A percentile compares a stretch with the other conserved stretches of the same genome.
These are phyloP conservation scores for Vigna angularis DNA, from an alignment of 306 rosid genomes.

Conservation along the genomic window DNA sequence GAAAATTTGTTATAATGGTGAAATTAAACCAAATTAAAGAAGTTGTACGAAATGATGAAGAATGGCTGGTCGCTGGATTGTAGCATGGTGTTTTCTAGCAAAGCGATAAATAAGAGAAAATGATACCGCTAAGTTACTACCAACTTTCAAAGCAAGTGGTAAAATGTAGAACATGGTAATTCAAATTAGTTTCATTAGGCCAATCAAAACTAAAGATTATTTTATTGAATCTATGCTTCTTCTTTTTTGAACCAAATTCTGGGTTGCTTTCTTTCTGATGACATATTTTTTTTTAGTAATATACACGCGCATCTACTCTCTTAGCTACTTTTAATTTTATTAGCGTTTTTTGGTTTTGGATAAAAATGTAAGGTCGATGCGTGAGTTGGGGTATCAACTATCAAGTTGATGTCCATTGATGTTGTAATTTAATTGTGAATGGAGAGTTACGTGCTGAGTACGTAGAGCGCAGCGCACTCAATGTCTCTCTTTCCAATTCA, in stretches of 20 bases:
- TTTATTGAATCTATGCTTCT: too few species aligned
- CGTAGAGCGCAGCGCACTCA: neutral
- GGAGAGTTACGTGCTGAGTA: neutral
- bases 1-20: neutral
- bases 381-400: neutral
- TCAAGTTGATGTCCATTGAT: neutral
- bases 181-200: neutral
- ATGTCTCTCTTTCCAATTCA: neutral
- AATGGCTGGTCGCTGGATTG: neutral
- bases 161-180: neutral
- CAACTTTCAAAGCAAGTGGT: neutral
- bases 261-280: too few species aligned
- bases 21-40: slow-evolving; percentile 1
- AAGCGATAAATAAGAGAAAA: neutral
- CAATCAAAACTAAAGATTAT: neutral
- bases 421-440: neutral
- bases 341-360: neutral
- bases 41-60: neutral
- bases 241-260: too few species aligned
- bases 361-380: neutral
- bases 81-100: neutral
- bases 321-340: neutral
- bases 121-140: neutral
- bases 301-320: too few species aligned
- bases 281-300: too few species aligned